Base-by-base conservation (phyloP, 257 asterid species). In the Haberlea rhodopensis region DNA sequence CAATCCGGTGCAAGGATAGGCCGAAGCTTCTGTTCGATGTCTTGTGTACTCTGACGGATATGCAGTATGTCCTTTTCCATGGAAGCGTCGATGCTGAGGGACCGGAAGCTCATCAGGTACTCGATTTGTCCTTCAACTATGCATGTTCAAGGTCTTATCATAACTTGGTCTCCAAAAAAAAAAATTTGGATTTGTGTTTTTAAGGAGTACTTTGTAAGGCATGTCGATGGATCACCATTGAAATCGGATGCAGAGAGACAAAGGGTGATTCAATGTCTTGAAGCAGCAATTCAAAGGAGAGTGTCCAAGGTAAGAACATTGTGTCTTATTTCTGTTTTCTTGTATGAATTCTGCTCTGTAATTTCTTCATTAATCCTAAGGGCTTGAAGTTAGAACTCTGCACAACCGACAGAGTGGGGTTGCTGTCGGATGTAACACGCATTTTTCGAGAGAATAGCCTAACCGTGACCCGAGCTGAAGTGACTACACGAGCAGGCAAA, bases 231-330 rank as follows among this genome's bases (percentile, higher is more conserved):
- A 25, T 94, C 96, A 6, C 92, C 99, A 0, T 90, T 94, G 49
- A 94, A 94, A 73, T 94, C 99, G 5, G 99, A 94, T 73, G 99
- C 99, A 1, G 99, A 94, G 82, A 82, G 96, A 65, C 82, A 90
- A 31, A 79, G 99, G 72, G 95, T 94, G 57, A 77, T 94, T 69
- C 96, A 90, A 1, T 94, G 99, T 76, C 90, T 94, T 48, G 96
- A 90, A 82, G 99, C 99, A 20, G 99, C 99, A 20, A 94, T 94
- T 24, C 83, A 68, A 61, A 80, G 99, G 82, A 72, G 99, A 80
- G 99, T 94, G 48, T 94, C 96, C 27, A 96, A 87, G 77, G 99
- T 94, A 72, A 75, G 79, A 4, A 48, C 26, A 56, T 43, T 26
- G 15, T 31, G 10, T 8, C 11, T 8, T 9, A 5, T 8, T 23